Conservation (phyloP, 495 filamentous ascomycete species). For the Penicillium lividum region DNA sequence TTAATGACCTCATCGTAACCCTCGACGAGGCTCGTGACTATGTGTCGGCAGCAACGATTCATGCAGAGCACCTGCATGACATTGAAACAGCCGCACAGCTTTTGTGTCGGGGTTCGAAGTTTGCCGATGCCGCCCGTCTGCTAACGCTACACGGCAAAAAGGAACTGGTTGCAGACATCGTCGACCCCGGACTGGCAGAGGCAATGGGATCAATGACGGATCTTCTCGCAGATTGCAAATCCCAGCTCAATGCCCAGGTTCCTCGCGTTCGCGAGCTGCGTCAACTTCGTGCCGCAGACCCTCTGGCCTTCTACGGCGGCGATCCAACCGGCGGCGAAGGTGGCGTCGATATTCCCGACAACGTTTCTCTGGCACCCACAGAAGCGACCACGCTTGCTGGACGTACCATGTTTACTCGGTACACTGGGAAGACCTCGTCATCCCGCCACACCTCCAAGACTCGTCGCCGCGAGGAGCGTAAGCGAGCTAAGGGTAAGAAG, state of each 20-base stretch:
- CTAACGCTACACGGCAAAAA: slow-evolving; percentile 51
- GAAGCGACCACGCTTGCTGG: slow-evolving; percentile 75
- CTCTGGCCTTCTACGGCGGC: slow-evolving; percentile 75
- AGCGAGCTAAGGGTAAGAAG: slow-evolving; percentile 90
- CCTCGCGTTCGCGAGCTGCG: slow-evolving; percentile 82
- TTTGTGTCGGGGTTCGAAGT: slow-evolving; percentile 81
- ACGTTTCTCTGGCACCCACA: slow-evolving; percentile 85
- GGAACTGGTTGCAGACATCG: slow-evolving; percentile 53
- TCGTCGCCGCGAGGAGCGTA: slow-evolving; percentile 84
- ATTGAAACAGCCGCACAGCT: slow-evolving; percentile 63
- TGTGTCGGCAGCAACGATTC: slow-evolving; percentile 72
- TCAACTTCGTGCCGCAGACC: slow-evolving; percentile 75
- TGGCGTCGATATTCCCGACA: slow-evolving; percentile 77
- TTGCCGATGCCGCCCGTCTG: slow-evolving; percentile 79
- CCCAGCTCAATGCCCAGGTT: slow-evolving; percentile 78
- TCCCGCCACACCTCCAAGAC: slow-evolving; percentile 82
- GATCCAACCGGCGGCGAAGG: slow-evolving; percentile 54
- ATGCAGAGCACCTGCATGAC: slow-evolving; percentile 77
- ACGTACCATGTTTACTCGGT: slow-evolving; percentile 80
- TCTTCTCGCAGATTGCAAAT: slow-evolving; percentile 86
- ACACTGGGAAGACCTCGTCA: slow-evolving; percentile 75
- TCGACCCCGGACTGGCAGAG: slow-evolving; percentile 78
- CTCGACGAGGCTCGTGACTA: slow-evolving; percentile 89
- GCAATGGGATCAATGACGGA: slow-evolving; percentile 77
- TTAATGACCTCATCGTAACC: slow-evolving; percentile 64